A percentile compares a stretch with the other conserved stretches of the same genome.
Evolutionary conservation across 2,329 filamentous ascomycete species (phyloP).

Genomic region (Tolypocladium ovalisporum): DNA sequence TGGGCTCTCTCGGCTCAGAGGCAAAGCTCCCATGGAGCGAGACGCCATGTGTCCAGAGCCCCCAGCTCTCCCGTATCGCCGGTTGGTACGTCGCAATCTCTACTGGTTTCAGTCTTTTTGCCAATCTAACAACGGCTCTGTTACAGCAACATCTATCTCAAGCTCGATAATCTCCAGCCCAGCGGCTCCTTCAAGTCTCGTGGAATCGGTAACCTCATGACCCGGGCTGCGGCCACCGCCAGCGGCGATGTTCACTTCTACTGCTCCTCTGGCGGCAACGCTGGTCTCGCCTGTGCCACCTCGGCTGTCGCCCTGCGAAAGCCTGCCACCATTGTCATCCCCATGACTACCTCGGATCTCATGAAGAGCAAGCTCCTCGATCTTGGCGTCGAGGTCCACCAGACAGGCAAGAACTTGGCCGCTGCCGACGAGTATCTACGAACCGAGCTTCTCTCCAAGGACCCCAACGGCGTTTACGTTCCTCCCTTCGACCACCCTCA

Average conservation of each 20-base stretch:
- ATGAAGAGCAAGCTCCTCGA: constrained; percentile 63
- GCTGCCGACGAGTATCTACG: constrained; percentile 60
- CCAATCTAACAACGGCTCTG: background rate
- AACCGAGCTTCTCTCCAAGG: constrained; percentile 42
- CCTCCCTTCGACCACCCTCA: constrained; percentile 59
- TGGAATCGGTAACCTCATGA: constrained; percentile 63
- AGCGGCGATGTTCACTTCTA: constrained; percentile 54
- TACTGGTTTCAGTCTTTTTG: background rate
- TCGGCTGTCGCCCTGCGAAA: constrained; percentile 54
- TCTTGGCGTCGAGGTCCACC: constrained; percentile 59
- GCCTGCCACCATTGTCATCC: constrained; percentile 67
- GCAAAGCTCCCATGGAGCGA: constrained; percentile 51
- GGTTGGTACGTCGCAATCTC: constrained; percentile 49
- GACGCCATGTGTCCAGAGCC: constrained; percentile 60
- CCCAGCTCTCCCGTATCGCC: constrained; percentile 54
- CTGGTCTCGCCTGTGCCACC: constrained; percentile 69
- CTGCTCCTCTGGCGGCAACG: constrained; percentile 72
- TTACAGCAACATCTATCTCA: constrained; percentile 64
- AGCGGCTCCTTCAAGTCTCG: constrained; percentile 79
- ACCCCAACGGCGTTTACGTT: constrained; percentile 48
- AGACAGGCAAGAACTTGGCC: constrained; percentile 55
- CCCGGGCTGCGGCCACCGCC: constrained; percentile 21
- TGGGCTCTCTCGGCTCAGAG: constrained; percentile 29
- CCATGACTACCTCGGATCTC: constrained; percentile 49
- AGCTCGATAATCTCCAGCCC: constrained; percentile 76